These are phyloP conservation scores for Psilocybe cyanescens DNA, from an alignment of 768 basidiomycete species.

Conservation along the genomic window DNA sequence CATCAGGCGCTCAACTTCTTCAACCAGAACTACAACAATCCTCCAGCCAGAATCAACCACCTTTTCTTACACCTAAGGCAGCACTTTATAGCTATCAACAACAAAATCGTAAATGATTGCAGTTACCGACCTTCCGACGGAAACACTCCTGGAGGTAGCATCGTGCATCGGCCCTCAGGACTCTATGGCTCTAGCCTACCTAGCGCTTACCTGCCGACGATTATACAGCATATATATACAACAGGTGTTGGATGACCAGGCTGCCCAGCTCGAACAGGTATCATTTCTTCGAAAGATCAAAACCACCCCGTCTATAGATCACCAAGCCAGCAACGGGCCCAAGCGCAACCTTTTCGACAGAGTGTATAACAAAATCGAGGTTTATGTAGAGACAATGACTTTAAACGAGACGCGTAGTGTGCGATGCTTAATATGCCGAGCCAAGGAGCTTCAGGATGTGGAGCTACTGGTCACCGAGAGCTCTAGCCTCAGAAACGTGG, in stretches of 20 bases:
- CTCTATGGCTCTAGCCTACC: background rate
- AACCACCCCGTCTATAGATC: background rate
- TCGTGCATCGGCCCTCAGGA: background rate
- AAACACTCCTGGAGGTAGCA: slow-evolving; percentile 10
- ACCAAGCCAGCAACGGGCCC: background rate
- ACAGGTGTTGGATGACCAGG: background rate
- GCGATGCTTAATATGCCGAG: slow-evolving; percentile 2
- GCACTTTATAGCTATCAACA: too few species aligned
- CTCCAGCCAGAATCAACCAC: too few species aligned
- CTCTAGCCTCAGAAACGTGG: background rate
- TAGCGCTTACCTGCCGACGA: background rate
- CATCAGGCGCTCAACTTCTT: too few species aligned
- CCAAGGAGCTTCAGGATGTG: background rate
- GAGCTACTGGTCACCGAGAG: background rate
- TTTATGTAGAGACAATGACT: background rate
- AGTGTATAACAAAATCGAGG: background rate
- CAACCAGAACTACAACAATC: too few species aligned
- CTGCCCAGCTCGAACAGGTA: background rate
- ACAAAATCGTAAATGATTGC: background rate
- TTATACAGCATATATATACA: background rate
- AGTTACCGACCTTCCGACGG: slow-evolving; percentile 9
- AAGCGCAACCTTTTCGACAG: background rate
- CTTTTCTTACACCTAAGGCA: too few species aligned
- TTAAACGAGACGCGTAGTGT: background rate
- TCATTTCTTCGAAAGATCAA: background rate